Conservation (phyloP, 176 grass and related monocot species). For the Aegilops umbellulata region DNA sequence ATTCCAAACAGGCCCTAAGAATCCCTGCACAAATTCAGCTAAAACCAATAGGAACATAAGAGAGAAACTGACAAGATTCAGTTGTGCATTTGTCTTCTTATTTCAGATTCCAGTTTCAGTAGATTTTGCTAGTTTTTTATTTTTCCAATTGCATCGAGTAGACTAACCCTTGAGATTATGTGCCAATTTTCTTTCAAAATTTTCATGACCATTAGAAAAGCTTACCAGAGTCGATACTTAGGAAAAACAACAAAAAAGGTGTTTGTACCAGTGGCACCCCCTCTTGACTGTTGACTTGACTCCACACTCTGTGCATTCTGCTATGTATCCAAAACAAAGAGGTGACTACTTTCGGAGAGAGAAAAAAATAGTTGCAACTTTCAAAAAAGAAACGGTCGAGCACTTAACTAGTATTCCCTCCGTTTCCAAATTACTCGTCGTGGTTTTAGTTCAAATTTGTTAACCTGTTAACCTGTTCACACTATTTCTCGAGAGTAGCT, state of each 20-base stretch:
- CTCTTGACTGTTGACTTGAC: not conserved
- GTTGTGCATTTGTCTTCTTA: not conserved
- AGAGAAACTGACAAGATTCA: not conserved
- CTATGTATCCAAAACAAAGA: not conserved
- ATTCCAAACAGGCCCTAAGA: too few species aligned
- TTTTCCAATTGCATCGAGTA: not conserved
- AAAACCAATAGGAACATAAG: not conserved
- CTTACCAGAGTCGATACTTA: not conserved
- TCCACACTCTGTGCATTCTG: not conserved
- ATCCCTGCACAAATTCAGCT: not conserved
- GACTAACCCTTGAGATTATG: not conserved
- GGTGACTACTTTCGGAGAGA: not conserved
- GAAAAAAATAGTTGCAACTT: not conserved
- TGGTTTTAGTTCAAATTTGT: too few species aligned
- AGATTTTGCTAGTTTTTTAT: not conserved
- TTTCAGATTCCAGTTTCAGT: not conserved
- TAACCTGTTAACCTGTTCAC: too few species aligned
- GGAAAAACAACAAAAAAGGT: not conserved
- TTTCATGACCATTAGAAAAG: not conserved
- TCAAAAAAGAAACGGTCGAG: not conserved
- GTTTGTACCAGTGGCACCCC: not conserved
- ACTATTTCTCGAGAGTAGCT: too few species aligned
- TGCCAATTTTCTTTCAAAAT: not conserved
- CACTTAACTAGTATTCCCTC: slow-evolving; percentile 20
- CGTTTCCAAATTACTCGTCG: too few species aligned